Base-by-base conservation (phyloP, 2,329 filamentous ascomycete genomes). In the Fusarium sp. region DNA sequence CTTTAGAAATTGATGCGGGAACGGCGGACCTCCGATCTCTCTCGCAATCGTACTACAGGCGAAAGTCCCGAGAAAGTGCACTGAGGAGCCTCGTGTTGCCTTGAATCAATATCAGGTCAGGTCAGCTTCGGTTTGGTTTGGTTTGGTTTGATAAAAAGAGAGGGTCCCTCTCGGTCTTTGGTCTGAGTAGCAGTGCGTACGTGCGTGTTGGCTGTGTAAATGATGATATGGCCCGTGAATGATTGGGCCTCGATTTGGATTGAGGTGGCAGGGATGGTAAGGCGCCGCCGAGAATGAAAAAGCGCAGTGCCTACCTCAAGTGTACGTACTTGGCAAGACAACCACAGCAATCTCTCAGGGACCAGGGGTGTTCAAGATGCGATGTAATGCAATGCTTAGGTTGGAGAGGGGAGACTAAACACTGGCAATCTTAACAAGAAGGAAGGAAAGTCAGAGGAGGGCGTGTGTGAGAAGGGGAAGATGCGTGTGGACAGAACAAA, bases 171-270 rank as follows among this genome's bases (percentile, higher is more conserved):
- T 44, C 50, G 49, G 54, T 47, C 50, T 64, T 59, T 57, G 59
- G 53, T 50, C 56, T 64, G 44, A 60, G 53, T 44, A 54, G 45
- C 55, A 51, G 64, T 62, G 60, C 34, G 53, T 67, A 63, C 47
- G 59, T 70, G 69, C 44, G 62, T 70, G 66, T 70, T 47, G 60
- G 68, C 57, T 65, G 67, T 65, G 67, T 71, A 59, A 67, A 68
- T 66, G 68, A 72, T 70, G 70, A 70, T 72, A 64, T 70, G 62
- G 58, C 46, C 54, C 42, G 42, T 68, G 62, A 70, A 63, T 70
- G 66, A 72, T 68, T 70, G 69, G 68, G 69, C 53, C 68, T 70
- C 30, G 47, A 58, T 59, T 46, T 60, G 62, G 60, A 70, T 63
- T 58, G 66, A 46, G 29, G 55, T 63, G 61, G 52, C 62, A 68